Evolutionary conservation across 306 rosid species (phyloP).

Genomic region (Carpinus fangiana): DNA sequence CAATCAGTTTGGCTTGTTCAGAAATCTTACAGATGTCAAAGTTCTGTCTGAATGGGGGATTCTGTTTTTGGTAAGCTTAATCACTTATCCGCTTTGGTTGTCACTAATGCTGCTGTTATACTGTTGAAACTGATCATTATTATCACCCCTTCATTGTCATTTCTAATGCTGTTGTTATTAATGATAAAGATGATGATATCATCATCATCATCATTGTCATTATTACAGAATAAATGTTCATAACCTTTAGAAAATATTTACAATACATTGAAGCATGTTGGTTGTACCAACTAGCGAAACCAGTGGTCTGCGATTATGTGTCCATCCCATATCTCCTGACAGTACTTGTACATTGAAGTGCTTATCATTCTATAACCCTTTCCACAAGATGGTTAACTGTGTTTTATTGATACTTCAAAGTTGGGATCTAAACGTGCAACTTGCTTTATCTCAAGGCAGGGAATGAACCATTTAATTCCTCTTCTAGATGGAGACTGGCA

Average conservation of each 20-base stretch:
- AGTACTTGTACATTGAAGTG: not conserved
- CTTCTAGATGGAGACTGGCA: not conserved
- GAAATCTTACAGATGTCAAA: slow-evolving; percentile 92
- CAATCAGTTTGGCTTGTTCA: slow-evolving; percentile 93
- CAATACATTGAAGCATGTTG: not conserved
- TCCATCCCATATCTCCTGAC: not conserved
- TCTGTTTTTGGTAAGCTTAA: slow-evolving; percentile 93
- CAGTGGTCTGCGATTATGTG: not conserved
- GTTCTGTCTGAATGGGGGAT: slow-evolving; percentile 97
- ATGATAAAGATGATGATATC: not conserved
- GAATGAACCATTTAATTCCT: not conserved
- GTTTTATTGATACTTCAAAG: not conserved
- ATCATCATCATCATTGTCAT: not conserved
- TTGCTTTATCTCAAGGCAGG: not conserved
- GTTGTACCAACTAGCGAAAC: not conserved
- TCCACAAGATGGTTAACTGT: not conserved
- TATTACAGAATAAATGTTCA: not conserved
- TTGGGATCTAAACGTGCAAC: not conserved
- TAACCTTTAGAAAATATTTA: not conserved
- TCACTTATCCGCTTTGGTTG: slow-evolving; percentile 19
- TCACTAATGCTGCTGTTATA: slow-evolving; percentile 24
- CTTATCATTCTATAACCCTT: not conserved
- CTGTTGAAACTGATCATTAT: slow-evolving; percentile 9
- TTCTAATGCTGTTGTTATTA: not conserved
- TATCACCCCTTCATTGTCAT: not conserved